Evolutionary conservation across 495 filamentous ascomycete species (phyloP), one percentile per base, ranked within the genome.

Genomic region (Tuber melanosporum): DNA sequence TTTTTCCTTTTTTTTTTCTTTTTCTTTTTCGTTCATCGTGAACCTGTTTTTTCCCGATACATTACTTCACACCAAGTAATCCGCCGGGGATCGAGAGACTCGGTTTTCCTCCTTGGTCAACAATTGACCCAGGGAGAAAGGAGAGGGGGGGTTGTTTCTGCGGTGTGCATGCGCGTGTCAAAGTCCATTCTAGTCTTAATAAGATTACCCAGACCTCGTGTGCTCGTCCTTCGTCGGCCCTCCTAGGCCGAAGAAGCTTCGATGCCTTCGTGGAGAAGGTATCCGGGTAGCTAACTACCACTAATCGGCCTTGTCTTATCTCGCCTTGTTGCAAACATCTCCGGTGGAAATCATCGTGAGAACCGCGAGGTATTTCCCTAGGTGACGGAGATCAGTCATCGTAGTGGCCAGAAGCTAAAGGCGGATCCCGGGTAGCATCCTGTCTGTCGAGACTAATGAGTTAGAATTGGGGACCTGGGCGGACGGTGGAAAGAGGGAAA

Each of bases 131-230:
- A 62, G 52, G 52, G 26, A 32, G n/a, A 62, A 32, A 62, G 10
- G 32, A 32, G 32, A 32, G 32, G 32, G 12, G 9, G 49, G 10
- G 52, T 19, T 22, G 52, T 6, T 62, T 62, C n/a, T 26, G n/a
- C 4, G n/a, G 52, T 15, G 52, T 57, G 52, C 26, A n/a, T 62
- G 52, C 52, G 52, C 52, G 52, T 62, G n/a, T 32, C 52, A n/a
- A 62, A 62, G 52, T 62, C 52, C 52, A 62, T 62, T 32, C 52
- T 62, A 62, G 52, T 62, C 26, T 32, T 62, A 62, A 62, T 62
- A 62, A 62, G 52, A 62, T 62, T 62, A 62, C 52, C 52, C 52
- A 62, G n/a, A 32, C 52, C 52, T 62, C 52, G 52, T 32, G 26
- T n/a, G 22, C 49, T n/a, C n/a, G 12, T 32, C 52, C 52, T 32